Evolutionary conservation across 2,329 filamentous ascomycete genomes (phyloP).

Genomic region (Pyricularia grisea): DNA sequence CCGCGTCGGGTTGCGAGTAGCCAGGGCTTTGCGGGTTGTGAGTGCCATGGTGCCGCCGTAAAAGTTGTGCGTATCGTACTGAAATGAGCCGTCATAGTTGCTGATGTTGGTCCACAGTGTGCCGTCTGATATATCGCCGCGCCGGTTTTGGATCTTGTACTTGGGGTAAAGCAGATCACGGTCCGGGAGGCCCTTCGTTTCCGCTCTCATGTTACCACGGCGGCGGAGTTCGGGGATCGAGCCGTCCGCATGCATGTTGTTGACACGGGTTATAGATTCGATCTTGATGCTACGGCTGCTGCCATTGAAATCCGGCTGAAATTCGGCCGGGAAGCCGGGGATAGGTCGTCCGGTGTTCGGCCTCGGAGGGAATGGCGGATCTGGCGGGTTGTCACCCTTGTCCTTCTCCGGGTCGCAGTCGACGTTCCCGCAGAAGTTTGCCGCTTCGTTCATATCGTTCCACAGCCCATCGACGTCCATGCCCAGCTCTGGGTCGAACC

Average conservation of each 20-base stretch:
- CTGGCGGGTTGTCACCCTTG: constrained; percentile 41
- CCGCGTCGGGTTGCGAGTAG: constrained; percentile 53
- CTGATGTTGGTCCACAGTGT: constrained; percentile 71
- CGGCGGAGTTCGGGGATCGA: constrained; percentile 3
- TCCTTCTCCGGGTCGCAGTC: constrained; percentile 41
- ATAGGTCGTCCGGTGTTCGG: constrained; percentile 42
- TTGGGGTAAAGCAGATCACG: constrained; percentile 66
- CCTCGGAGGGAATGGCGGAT: constrained; percentile 52
- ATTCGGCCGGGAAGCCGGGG: constrained; percentile 58
- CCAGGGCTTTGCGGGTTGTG: constrained; percentile 65
- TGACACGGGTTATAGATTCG: not conserved
- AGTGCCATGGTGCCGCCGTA: constrained; percentile 68
- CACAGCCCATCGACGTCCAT: constrained; percentile 42
- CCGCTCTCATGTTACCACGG: not conserved
- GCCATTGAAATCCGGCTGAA: constrained; percentile 42
- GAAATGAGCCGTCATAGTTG: constrained; percentile 59
- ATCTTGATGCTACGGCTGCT: not conserved
- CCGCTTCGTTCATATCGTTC: constrained; percentile 49
- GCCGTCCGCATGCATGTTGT: not conserved
- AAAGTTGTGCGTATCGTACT: constrained; percentile 78
- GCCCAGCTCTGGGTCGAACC: constrained; percentile 38
- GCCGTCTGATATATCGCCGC: constrained; percentile 63
- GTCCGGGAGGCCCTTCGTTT: constrained; percentile 42
- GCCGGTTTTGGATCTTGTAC: constrained; percentile 66
- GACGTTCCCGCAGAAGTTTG: constrained; percentile 38